Conservation (phyloP, 495 filamentous ascomycete species). For the Penicillium angulare region DNA sequence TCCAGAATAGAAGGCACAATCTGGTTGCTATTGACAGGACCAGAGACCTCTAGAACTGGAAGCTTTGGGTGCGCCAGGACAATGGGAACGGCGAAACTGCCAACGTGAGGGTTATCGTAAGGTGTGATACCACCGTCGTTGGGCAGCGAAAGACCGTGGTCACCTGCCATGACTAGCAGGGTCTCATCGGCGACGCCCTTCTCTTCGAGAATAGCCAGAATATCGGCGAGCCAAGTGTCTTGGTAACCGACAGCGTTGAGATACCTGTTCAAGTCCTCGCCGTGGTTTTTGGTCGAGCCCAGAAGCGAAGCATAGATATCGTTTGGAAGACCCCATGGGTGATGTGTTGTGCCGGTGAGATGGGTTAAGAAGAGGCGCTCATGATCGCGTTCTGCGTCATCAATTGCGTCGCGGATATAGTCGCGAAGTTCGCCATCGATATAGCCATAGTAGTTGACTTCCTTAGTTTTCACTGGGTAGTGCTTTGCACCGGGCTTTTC, state of each 20-base stretch:
- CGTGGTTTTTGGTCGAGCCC: slow-evolving; percentile 5
- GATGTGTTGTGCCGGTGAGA: slow-evolving; percentile 50
- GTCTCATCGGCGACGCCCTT: slow-evolving; percentile 43
- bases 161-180: slow-evolving; percentile 44
- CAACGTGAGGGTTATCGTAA: slow-evolving; percentile 39
- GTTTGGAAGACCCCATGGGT: slow-evolving; percentile 41
- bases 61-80: slow-evolving; percentile 38
- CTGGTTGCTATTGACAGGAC: slow-evolving; percentile 24
- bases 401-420: slow-evolving; percentile 48
- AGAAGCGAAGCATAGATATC: slow-evolving; percentile 27
- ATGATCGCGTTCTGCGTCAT: slow-evolving; percentile 40
- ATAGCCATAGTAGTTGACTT: slow-evolving; percentile 53
- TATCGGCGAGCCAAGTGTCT: slow-evolving; percentile 39
- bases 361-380: slow-evolving; percentile 48
- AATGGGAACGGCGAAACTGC: slow-evolving; percentile 38
- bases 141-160: slow-evolving; percentile 38
- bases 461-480: slow-evolving; percentile 28
- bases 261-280: slow-evolving; percentile 35
- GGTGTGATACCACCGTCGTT: slow-evolving; percentile 32
- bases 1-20: slow-evolving; percentile 42
- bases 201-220: slow-evolving; percentile 39
- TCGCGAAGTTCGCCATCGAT: slow-evolving; percentile 43
- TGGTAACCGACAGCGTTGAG: slow-evolving; percentile 43
- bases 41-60: slow-evolving; percentile 30
- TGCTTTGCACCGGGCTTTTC: slow-evolving; percentile 36